Evolutionary conservation across 768 basidiomycete species (phyloP), one percentile per base, ranked within the genome.

Genomic region (Tricholoma bakamatsutake): DNA sequence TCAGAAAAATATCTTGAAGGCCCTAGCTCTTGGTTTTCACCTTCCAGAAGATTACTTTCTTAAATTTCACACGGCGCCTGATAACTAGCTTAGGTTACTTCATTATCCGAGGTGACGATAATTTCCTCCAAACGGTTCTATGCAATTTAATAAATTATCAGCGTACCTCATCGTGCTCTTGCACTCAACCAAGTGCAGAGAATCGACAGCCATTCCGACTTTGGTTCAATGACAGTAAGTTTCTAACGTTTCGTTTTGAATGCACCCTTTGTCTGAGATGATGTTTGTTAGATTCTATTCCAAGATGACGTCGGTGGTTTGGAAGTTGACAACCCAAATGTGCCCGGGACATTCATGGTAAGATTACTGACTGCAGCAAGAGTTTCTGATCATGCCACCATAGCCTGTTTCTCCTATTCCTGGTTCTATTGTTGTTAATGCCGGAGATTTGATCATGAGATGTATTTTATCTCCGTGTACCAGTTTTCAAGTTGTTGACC

Each of bases 241-340:
- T 18, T 37, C n/a, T 31, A 8, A 4, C 18, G 5, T 33, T 12
- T n/a, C 33, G 15, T n/a, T 40, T 33, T 13, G 17, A 11, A 11
- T 21, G n/a, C n/a, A n/a, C n/a, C 30, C 0, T 39, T 27, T 13
- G n/a, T n/a, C n/a, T n/a, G n/a, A 54, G 18, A 47, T 21, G 50
- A 31, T 18, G 8, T 27, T 37, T 3, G 11, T 30, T 48, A 74
- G 52, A 66, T 85, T 5, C 66, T 87, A 3, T 72, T 85, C 48
- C 84, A 86, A 66, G 83, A 86, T 60, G 71, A 76, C 3, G 73
- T 77, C 2, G 83, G 84, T 6, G 85, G 85, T 0, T 70, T 86
- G 4, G 82, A 87, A 61, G 78, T 85, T 4, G 81, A 85, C 62
- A 76, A 80, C 62, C 81, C 82, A 0, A 67, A 72, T 42, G 61